Conservation (phyloP, 176 grass and related monocot species). For the Triticum urartu region DNA sequence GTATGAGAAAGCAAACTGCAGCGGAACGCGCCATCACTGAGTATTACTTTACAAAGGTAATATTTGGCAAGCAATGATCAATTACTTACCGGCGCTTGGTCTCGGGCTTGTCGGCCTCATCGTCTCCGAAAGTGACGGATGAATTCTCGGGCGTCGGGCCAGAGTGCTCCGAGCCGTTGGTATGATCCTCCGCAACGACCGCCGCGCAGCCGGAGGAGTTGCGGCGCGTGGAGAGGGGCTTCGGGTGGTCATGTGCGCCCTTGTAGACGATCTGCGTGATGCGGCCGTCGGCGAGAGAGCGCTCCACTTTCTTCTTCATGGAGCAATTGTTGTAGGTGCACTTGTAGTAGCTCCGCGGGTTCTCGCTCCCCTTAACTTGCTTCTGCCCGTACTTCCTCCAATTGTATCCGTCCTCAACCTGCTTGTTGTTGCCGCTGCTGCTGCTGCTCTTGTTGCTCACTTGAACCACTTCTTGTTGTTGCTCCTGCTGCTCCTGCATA, state of each 20-base stretch:
- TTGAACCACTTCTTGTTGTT: constrained; percentile 2
- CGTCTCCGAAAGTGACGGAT: constrained; percentile 63
- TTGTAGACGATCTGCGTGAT: constrained; percentile 91
- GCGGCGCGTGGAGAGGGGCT: constrained; percentile 62
- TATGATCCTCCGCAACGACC: not conserved
- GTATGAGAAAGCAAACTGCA: not conserved
- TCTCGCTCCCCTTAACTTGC: constrained; percentile 93
- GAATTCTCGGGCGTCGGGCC: constrained; percentile 59
- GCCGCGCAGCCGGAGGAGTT: not conserved
- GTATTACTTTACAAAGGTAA: too few species aligned
- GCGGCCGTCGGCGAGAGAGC: constrained; percentile 61
- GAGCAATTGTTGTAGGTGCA: constrained; percentile 79
- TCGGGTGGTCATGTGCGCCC: constrained; percentile 84
- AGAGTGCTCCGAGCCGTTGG: constrained; percentile 32
- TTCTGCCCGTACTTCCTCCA: constrained; percentile 99
- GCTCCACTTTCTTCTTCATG: constrained; percentile 95
- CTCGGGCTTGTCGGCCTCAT: constrained; percentile 49
- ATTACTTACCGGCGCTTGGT: constrained; percentile 56
- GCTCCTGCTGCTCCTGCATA: not conserved
- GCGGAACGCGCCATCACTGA: too few species aligned
- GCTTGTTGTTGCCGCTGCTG: not conserved
- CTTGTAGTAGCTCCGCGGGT: constrained; percentile 98
- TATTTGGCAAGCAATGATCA: too few species aligned
- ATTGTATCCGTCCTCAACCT: constrained; percentile 83
- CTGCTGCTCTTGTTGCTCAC: constrained; percentile 11